Conservation (phyloP, 1,139 yeast species). For the Debaryomycetaceae sp. region DNA sequence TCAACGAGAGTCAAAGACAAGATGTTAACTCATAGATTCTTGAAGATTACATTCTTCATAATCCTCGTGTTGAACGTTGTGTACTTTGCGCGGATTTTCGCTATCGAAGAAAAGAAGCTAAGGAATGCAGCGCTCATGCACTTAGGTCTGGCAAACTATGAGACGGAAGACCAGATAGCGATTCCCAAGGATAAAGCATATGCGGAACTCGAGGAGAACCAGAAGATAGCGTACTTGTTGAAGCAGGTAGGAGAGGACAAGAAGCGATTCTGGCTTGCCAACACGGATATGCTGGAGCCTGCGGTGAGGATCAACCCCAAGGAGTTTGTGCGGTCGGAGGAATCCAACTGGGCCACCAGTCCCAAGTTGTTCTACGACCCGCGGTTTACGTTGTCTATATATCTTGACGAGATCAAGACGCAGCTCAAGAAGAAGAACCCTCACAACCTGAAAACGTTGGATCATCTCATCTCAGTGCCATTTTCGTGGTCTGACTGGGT, state of each 20-base stretch:
- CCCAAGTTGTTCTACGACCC: conserved; percentile 23
- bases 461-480: conserved; percentile 13
- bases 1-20: not conserved
- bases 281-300: conserved; percentile 22
- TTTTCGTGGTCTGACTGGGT: conserved; percentile 35
- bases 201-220: conserved; percentile 15
- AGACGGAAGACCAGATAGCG: conserved; percentile 21
- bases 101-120: conserved; percentile 16
- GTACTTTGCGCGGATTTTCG: conserved; percentile 21
- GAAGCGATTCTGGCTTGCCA: conserved; percentile 26
- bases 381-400: conserved; percentile 22
- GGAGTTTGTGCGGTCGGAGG: conserved; percentile 17
- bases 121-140: conserved; percentile 20
- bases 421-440: conserved; percentile 16
- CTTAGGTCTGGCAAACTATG: conserved; percentile 14
- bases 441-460: conserved; percentile 10
- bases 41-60: conserved; percentile 19
- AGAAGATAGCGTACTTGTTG: conserved; percentile 23
- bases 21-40: conserved; percentile 17
- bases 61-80: conserved; percentile 20
- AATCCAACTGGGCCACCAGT: conserved; percentile 12
- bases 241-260: conserved; percentile 18
- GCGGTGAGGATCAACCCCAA: conserved; percentile 17
- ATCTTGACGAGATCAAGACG: conserved; percentile 17
- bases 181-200: conserved; percentile 15